These are phyloP conservation scores for Stevia rebaudiana DNA, from an alignment of 140 eudicot species.

Conservation along the genomic window DNA sequence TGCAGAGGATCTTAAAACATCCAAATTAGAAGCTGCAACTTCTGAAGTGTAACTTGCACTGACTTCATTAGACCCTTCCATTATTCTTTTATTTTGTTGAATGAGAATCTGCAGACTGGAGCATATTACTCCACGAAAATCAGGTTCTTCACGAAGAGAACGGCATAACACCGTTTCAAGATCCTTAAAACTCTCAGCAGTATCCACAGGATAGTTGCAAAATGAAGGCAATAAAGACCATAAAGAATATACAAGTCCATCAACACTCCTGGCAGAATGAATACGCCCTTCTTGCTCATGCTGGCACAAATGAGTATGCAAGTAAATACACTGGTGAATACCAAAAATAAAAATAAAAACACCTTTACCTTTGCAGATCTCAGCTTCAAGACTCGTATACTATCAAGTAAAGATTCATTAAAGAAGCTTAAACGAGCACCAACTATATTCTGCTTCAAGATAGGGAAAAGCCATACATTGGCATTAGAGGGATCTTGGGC, in stretches of 20 bases:
- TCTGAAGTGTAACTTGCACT: conserved; percentile 49
- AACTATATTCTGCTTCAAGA: conserved; percentile 68
- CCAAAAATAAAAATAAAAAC: background rate
- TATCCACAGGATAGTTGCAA: conserved; percentile 82
- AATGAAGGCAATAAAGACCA: conserved; percentile 92
- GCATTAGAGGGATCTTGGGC: conserved; percentile 54
- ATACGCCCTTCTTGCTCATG: conserved; percentile 56
- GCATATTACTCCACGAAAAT: conserved; percentile 69
- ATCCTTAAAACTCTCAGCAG: conserved; percentile 67
- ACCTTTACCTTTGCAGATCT: conserved; percentile 54
- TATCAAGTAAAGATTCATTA: conserved; percentile 43
- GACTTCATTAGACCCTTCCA: conserved; percentile 40
- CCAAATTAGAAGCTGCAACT: conserved; percentile 56
- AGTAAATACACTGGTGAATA: conserved; percentile 4
- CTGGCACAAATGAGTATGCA: conserved; percentile 35
- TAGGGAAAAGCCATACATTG: conserved; percentile 82
- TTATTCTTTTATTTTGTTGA: conserved; percentile 61
- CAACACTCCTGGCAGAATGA: conserved; percentile 61
- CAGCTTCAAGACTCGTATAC: conserved; percentile 46
- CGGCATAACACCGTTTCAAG: conserved; percentile 48
- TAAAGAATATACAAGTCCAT: conserved; percentile 64
- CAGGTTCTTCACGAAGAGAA: conserved; percentile 60
- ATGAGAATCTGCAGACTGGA: conserved; percentile 73
- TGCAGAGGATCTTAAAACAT: conserved; percentile 56
- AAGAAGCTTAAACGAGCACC: conserved; percentile 80